phyloP scores from a whole-genome alignment of 805 yeast species.

The Candida sakaeoensis region DNA sequence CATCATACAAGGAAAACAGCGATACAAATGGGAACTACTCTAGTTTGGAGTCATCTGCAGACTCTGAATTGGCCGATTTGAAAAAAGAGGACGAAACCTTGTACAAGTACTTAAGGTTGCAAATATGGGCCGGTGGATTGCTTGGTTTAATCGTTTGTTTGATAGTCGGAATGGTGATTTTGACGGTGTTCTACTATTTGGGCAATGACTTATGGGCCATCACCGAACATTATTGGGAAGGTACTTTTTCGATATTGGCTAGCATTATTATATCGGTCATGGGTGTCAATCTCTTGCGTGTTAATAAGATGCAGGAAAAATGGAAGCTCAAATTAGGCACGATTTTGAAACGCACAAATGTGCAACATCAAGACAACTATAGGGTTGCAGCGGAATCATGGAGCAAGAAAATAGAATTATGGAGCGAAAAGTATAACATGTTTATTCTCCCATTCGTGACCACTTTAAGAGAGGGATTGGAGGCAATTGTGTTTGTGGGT shows the following conservation, averaged over 20 bases:
- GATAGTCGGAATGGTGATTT: constrained; percentile 36
- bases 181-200: constrained; percentile 36
- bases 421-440: constrained; percentile 27
- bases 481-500: constrained; percentile 41
- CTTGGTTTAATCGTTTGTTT: constrained; percentile 38
- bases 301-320: constrained; percentile 42
- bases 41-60: constrained; percentile 5
- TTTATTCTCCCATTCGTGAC: constrained; percentile 38
- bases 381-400: constrained; percentile 8
- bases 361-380: constrained; percentile 13
- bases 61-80: not conserved
- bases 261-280: constrained; percentile 43
- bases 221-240: constrained; percentile 49
- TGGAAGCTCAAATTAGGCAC: constrained; percentile 39
- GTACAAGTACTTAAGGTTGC: constrained; percentile 28
- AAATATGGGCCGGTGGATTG: constrained; percentile 44
- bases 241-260: constrained; percentile 41
- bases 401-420: constrained; percentile 11
- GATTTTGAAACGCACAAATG: constrained; percentile 22
- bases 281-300: constrained; percentile 44
- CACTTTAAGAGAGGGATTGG: constrained; percentile 40
- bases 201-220: constrained; percentile 44
- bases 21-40: constrained; percentile 1
- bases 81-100: constrained; percentile 4
- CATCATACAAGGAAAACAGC: constrained; percentile 3